Conservation (phyloP, 2,329 filamentous ascomycete species). For the Colletotrichum abscissum region DNA sequence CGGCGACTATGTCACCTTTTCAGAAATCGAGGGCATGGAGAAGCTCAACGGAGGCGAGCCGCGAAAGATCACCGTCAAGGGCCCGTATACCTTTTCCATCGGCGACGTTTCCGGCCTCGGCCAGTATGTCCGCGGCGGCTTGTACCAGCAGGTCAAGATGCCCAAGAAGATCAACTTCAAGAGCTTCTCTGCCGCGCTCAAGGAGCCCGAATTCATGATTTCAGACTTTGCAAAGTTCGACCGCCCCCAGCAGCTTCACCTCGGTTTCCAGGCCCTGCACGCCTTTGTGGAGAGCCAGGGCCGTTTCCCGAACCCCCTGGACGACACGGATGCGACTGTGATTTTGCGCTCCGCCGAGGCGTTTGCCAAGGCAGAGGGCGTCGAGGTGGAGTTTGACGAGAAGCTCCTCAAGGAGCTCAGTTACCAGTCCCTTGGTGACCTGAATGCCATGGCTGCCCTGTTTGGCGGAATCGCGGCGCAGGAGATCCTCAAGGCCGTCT, state of each 20-base stretch:
- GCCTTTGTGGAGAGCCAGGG: conserved; percentile 82
- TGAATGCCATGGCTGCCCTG: conserved; percentile 92
- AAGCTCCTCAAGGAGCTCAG: conserved; percentile 93
- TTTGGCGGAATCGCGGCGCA: conserved; percentile 95
- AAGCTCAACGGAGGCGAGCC: conserved; percentile 84
- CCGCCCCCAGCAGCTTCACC: conserved; percentile 89
- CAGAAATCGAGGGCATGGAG: conserved; percentile 93
- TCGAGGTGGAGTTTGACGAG: conserved; percentile 88
- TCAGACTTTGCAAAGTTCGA: conserved; percentile 99
- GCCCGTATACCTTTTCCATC: conserved; percentile 97
- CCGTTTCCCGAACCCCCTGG: conserved; percentile 83
- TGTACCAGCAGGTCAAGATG: conserved; percentile 98
- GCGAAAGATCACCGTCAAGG: conserved; percentile 92
- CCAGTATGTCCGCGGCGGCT: conserved; percentile 86
- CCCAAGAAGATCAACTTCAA: conserved; percentile 94
- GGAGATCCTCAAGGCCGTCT: conserved; percentile 95
- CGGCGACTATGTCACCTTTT: conserved; percentile 95
- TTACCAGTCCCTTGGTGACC: conserved; percentile 91
- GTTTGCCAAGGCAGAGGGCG: conserved; percentile 78
- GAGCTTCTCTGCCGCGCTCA: conserved; percentile 79
- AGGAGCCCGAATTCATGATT: conserved; percentile 88
- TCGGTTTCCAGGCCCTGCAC: conserved; percentile 93
- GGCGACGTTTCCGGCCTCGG: conserved; percentile 91
- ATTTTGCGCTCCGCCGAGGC: conserved; percentile 80
- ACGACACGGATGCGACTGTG: conserved; percentile 84